A percentile compares a stretch with the other conserved stretches of the same genome.
Conservation (phyloP, 2,329 filamentous ascomycete genomes). For the Huntiella moniliformis region DNA sequence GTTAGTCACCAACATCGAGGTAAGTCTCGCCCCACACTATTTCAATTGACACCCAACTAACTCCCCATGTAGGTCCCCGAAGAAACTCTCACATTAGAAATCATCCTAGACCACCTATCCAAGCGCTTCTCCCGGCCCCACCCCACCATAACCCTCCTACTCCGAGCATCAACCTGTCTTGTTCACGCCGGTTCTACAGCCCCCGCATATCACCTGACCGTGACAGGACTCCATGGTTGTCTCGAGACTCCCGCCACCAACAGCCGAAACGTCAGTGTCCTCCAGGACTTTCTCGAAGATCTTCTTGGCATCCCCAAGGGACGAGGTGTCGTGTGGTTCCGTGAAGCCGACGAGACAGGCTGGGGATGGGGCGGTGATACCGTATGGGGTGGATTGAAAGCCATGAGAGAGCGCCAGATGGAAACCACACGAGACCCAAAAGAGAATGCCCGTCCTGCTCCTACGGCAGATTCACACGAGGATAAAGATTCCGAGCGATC, state of each 20-base stretch:
- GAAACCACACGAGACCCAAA: neutral
- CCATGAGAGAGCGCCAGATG: constrained; percentile 20
- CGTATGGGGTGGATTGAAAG: constrained; percentile 46
- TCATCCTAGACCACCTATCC: constrained; percentile 54
- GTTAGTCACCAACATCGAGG: constrained; percentile 6
- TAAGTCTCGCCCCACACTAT: neutral
- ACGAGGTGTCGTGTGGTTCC: constrained; percentile 56
- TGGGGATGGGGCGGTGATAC: constrained; percentile 55
- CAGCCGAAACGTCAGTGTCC: constrained; percentile 58
- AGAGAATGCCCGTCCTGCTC: neutral
- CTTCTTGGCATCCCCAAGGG: constrained; percentile 45
- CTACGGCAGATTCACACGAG: neutral
- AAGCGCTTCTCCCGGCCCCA: constrained; percentile 57
- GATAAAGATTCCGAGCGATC: neutral
- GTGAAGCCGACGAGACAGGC: constrained; percentile 50
- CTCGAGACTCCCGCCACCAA: constrained; percentile 53
- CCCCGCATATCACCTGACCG: constrained; percentile 59
- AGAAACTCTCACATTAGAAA: constrained; percentile 54
- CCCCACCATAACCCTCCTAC: constrained; percentile 52
- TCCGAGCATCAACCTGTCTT: constrained; percentile 60
- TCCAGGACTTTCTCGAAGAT: constrained; percentile 58
- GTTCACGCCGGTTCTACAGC: constrained; percentile 58
- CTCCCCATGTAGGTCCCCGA: constrained; percentile 44
- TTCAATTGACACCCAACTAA: neutral
- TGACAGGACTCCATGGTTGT: constrained; percentile 50